A percentile compares a stretch with the other conserved stretches of the same genome.
phyloP scores from a whole-genome alignment of 2,329 filamentous ascomycete species.

The Aspergillus thermomutatus region DNA sequence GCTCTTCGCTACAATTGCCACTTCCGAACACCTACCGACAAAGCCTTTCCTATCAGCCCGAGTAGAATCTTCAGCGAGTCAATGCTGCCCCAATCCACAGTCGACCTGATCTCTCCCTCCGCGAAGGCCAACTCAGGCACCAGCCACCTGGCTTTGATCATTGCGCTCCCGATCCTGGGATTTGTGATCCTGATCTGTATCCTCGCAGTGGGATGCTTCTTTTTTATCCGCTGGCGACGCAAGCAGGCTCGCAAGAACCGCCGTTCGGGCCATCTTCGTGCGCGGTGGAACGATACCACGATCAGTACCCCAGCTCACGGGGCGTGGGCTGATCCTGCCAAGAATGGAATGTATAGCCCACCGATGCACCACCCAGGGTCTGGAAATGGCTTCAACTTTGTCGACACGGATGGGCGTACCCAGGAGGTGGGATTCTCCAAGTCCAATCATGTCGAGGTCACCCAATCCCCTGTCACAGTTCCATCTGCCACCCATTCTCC shows the following conservation, averaged over 20 bases:
- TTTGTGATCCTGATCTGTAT: constrained; percentile 36
- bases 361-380: constrained; percentile 12
- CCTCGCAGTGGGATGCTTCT: constrained; percentile 38
- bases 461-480: constrained; percentile 1
- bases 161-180: constrained; percentile 43
- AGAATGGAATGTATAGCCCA: constrained; percentile 12
- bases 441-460: constrained; percentile 4
- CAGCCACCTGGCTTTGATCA: constrained; percentile 38
- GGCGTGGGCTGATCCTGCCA: constrained; percentile 20
- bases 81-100: constrained; percentile 33
- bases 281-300: constrained; percentile 34
- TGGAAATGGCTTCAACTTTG: constrained; percentile 19
- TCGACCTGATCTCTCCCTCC: constrained; percentile 17
- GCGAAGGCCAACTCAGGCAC: constrained; percentile 11
- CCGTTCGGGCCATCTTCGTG: constrained; percentile 28
- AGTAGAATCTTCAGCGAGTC: constrained; percentile 40
- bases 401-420: constrained; percentile 26
- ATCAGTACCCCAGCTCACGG: constrained; percentile 27
- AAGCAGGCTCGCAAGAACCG: constrained; percentile 29
- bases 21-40: constrained; percentile 33
- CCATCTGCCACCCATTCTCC: constrained; percentile 2
- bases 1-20: constrained; percentile 45
- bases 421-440: constrained; percentile 20
- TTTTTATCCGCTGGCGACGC: constrained; percentile 42
- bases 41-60: constrained; percentile 38